These are phyloP conservation scores for Calycina herbarum DNA, from an alignment of 2,329 filamentous ascomycete species.

Conservation along the genomic window DNA sequence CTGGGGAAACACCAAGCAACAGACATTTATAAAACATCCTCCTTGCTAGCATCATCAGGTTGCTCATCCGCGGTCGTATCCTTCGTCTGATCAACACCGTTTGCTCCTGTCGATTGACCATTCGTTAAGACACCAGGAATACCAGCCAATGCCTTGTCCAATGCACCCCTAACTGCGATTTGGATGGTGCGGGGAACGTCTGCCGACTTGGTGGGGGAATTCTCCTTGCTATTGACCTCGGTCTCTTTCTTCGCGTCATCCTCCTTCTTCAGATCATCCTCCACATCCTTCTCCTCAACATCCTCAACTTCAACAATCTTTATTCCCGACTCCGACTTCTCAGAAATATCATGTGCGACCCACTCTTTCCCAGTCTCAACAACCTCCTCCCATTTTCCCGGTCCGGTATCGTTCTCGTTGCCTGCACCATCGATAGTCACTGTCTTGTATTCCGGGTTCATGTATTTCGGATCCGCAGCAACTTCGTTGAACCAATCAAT, in stretches of 20 bases:
- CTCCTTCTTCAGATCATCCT: neutral
- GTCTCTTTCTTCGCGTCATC: neutral
- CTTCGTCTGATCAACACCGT: neutral
- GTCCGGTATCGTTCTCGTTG: conserved; percentile 18
- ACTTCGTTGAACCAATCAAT: conserved; percentile 63
- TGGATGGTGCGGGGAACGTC: neutral
- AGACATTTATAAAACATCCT: neutral
- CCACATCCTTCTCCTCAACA: neutral
- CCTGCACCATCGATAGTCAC: conserved; percentile 16
- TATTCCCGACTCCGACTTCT: neutral
- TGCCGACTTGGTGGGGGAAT: neutral
- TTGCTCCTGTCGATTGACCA: neutral
- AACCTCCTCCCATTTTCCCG: neutral
- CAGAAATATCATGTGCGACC: neutral
- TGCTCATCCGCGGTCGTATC: neutral
- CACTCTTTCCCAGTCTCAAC: neutral
- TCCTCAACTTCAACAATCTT: neutral
- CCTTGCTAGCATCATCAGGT: neutral
- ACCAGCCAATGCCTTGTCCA: neutral
- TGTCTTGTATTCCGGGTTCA: conserved; percentile 37
- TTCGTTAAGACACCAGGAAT: neutral
- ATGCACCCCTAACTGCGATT: neutral
- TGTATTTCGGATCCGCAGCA: conserved; percentile 44
- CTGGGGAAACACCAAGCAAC: neutral
- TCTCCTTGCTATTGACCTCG: neutral